These are phyloP conservation scores for Alternaria triticimaculans DNA, from an alignment of 2,329 filamentous ascomycete genomes.

Conservation along the genomic window DNA sequence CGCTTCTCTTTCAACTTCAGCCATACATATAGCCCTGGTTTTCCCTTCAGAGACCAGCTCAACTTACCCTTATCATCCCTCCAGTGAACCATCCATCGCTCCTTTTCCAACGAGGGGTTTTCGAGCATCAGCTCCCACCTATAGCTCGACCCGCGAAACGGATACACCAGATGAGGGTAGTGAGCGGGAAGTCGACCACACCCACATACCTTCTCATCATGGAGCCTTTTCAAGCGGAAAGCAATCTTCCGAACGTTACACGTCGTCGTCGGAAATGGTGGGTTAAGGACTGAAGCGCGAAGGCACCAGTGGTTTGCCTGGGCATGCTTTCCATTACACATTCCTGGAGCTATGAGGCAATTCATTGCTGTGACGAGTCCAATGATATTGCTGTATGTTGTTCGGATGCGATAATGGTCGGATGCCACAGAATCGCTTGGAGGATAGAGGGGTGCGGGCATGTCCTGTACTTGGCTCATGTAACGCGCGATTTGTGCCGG, in stretches of 20 bases:
- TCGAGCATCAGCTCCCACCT: not conserved
- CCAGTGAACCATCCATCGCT: not conserved
- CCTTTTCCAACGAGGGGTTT: not conserved
- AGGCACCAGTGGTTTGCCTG: not conserved
- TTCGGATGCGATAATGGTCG: not conserved
- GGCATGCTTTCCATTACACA: not conserved
- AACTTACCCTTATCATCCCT: not conserved
- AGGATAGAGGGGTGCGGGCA: not conserved
- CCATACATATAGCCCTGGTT: not conserved
- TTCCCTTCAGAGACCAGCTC: not conserved
- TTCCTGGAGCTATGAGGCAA: conserved; percentile 3
- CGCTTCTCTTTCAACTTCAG: not conserved
- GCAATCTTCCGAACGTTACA: not conserved
- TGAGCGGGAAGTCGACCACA: not conserved
- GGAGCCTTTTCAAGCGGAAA: not conserved
- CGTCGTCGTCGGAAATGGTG: not conserved
- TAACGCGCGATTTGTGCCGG: not conserved
- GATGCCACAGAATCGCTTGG: no score
- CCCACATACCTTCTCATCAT: not conserved
- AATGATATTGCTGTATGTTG: conserved; percentile 4
- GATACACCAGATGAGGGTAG: not conserved
- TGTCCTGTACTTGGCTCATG: not conserved
- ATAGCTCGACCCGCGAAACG: not conserved
- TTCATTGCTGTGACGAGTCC: conserved; percentile 2
- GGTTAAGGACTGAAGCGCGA: not conserved